phyloP scores from a whole-genome alignment of 2,329 filamentous ascomycete genomes.

The Stemphylium lycopersici region DNA sequence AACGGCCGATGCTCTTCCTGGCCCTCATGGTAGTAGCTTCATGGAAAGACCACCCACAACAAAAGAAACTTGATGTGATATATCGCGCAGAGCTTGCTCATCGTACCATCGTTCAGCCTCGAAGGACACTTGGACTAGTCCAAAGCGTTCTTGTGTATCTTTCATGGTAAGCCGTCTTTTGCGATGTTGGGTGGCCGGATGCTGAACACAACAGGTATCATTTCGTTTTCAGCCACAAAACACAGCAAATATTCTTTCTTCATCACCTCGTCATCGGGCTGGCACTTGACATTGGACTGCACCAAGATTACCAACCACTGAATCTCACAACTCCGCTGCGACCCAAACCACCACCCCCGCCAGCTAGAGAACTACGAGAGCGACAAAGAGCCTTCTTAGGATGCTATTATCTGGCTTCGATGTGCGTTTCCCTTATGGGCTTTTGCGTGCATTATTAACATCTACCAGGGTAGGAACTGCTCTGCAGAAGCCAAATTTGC shows the following conservation, averaged over 20 bases:
- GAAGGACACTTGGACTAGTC: conserved; percentile 35
- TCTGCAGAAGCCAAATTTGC: conserved; percentile 41
- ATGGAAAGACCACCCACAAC: conserved; percentile 34
- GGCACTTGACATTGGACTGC: conserved; percentile 41
- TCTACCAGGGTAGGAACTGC: conserved; percentile 33
- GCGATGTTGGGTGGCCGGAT: neutral
- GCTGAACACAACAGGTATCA: conserved; percentile 37
- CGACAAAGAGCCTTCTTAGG: conserved; percentile 41
- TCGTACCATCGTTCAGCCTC: conserved; percentile 40
- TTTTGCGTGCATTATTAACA: neutral
- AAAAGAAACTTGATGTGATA: conserved; percentile 33
- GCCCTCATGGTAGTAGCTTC: conserved; percentile 39
- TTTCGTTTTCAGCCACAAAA: conserved; percentile 45
- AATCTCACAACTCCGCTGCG: conserved; percentile 17
- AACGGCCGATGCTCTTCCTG: conserved; percentile 43
- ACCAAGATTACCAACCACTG: conserved; percentile 26
- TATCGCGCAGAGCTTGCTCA: conserved; percentile 42
- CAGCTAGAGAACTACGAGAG: conserved; percentile 28
- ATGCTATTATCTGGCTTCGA: conserved; percentile 44
- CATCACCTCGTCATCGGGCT: conserved; percentile 41
- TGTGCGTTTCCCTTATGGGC: conserved; percentile 18
- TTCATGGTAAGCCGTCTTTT: conserved; percentile 31
- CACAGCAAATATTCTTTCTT: conserved; percentile 42
- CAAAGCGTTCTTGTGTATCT: conserved; percentile 45
- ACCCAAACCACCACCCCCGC: conserved; percentile 18